A percentile compares a stretch with the other conserved stretches of the same genome.
Evolutionary conservation across 495 filamentous ascomycete genomes (phyloP).

Genomic region (Trichoderma asperelloides): DNA sequence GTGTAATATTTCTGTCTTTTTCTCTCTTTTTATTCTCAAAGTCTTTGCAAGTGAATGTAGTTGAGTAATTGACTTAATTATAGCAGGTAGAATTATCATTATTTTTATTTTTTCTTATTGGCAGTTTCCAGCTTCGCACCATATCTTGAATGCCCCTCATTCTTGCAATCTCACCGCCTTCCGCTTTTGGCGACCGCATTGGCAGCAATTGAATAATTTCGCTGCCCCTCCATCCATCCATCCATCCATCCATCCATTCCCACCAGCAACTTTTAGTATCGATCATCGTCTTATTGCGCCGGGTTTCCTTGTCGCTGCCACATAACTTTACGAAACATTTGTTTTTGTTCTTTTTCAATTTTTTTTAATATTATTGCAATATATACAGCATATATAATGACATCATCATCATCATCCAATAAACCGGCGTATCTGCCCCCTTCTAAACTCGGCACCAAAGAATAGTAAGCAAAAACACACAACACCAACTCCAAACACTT

Average conservation of each 20-base stretch:
- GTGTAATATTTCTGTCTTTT: constrained; percentile 1
- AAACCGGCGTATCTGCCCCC: constrained; percentile 47
- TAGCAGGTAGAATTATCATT: too few species aligned
- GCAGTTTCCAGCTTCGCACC: too few species aligned
- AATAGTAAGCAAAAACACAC: constrained; percentile 42
- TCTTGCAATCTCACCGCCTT: constrained; percentile 18
- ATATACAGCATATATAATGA: background rate
- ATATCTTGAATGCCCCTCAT: constrained; percentile 13
- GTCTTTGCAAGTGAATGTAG: background rate
- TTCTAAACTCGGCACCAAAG: constrained; percentile 57
- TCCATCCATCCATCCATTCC: background rate
- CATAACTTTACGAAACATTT: background rate
- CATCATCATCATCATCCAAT: constrained; percentile 10
- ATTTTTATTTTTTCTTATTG: too few species aligned
- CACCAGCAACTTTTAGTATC: background rate
- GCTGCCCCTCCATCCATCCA: background rate
- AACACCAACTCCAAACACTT: too few species aligned
- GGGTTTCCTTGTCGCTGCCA: background rate
- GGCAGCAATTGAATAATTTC: constrained; percentile 7
- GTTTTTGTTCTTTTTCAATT: background rate
- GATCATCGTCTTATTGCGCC: background rate
- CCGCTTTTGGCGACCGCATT: constrained; percentile 9
- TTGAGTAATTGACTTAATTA: background rate
- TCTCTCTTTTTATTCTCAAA: too few species aligned
- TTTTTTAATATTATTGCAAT: background rate